A percentile compares a stretch with the other conserved stretches of the same genome.
These are phyloP conservation scores for Phytophthora boehmeriae DNA, from an alignment of 352 stramenopile genomes.

Conservation along the genomic window DNA sequence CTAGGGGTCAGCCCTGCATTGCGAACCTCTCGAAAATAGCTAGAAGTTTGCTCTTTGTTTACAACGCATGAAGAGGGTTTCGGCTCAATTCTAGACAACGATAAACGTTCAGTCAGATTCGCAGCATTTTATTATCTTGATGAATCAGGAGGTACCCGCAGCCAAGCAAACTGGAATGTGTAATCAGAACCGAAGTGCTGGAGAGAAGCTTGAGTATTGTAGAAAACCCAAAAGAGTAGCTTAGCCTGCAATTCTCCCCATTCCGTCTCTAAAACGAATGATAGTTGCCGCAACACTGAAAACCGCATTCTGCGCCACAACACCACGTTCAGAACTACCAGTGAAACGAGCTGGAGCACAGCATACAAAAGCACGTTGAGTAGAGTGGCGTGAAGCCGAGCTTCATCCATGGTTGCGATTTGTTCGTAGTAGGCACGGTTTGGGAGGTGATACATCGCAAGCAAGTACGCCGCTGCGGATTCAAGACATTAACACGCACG, in stretches of 20 bases:
- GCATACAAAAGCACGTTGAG: slow-evolving; percentile 12
- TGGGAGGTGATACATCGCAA: slow-evolving; percentile 26
- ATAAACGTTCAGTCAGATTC: background rate
- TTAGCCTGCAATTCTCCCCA: slow-evolving; percentile 1
- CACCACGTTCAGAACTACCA: slow-evolving; percentile 8
- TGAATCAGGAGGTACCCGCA: slow-evolving; percentile 5
- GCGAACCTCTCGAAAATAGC: background rate
- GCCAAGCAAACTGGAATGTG: slow-evolving; percentile 17
- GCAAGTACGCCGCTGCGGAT: slow-evolving; percentile 21
- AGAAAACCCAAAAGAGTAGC: slow-evolving; percentile 28
- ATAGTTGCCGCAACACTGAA: slow-evolving; percentile 11
- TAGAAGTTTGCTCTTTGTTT: too few species aligned
- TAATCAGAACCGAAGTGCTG: slow-evolving; percentile 31
- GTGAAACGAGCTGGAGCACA: slow-evolving; percentile 8
- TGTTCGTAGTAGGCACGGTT: slow-evolving; percentile 35
- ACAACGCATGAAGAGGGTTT: too few species aligned
- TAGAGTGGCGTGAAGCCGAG: slow-evolving; percentile 1
- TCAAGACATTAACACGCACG: background rate
- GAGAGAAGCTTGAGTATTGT: slow-evolving; percentile 25
- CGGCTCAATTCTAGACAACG: too few species aligned
- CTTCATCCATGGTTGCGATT: slow-evolving; percentile 6
- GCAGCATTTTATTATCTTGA: background rate
- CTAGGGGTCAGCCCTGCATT: background rate
- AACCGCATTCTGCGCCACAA: slow-evolving; percentile 4
- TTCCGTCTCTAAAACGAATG: slow-evolving; percentile 20